These are phyloP conservation scores for Trichoderma sp. DNA, from an alignment of 2,329 filamentous ascomycete genomes.

Conservation along the genomic window DNA sequence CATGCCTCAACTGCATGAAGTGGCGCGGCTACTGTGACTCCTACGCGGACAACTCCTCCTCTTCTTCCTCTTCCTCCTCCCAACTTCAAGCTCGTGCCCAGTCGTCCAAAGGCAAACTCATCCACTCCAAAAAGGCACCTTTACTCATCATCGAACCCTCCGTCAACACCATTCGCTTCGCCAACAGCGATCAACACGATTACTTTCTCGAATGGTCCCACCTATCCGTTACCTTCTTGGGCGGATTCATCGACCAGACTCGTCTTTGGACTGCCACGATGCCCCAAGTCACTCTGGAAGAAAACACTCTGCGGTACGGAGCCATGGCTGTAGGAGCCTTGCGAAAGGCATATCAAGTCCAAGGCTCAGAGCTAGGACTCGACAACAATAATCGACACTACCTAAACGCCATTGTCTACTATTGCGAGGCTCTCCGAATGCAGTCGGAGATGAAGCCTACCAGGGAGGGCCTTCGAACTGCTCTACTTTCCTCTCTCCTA, in stretches of 20 bases:
- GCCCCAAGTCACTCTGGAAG: slow-evolving; percentile 42
- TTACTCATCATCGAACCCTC: slow-evolving; percentile 36
- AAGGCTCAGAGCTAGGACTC: slow-evolving; percentile 27
- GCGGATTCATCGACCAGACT: slow-evolving; percentile 37
- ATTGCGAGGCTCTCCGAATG: slow-evolving; percentile 44
- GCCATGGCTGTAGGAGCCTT: slow-evolving; percentile 46
- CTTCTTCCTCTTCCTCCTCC: not conserved
- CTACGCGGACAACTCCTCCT: slow-evolving; percentile 29
- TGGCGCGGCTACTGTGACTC: slow-evolving; percentile 44
- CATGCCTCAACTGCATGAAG: slow-evolving; percentile 45
- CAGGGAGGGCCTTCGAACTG: slow-evolving; percentile 41
- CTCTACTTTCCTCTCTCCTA: slow-evolving; percentile 41
- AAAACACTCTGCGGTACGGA: slow-evolving; percentile 40
- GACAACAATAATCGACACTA: slow-evolving; percentile 40
- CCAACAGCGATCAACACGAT: slow-evolving; percentile 35
- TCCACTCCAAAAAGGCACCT: slow-evolving; percentile 35
- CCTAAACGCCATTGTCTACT: slow-evolving; percentile 43
- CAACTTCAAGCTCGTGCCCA: slow-evolving; percentile 15
- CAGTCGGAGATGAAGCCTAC: slow-evolving; percentile 41
- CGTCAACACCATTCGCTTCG: slow-evolving; percentile 39
- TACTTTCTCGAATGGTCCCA: slow-evolving; percentile 44
- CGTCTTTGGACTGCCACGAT: slow-evolving; percentile 43
- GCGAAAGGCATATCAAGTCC: slow-evolving; percentile 36
- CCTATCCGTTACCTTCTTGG: slow-evolving; percentile 39
- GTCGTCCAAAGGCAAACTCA: slow-evolving; percentile 30